Percentiles rank a stretch among this genome's conserved stretches.
Conservation (phyloP, 805 yeast species). For the Metschnikowia lachancei region DNA sequence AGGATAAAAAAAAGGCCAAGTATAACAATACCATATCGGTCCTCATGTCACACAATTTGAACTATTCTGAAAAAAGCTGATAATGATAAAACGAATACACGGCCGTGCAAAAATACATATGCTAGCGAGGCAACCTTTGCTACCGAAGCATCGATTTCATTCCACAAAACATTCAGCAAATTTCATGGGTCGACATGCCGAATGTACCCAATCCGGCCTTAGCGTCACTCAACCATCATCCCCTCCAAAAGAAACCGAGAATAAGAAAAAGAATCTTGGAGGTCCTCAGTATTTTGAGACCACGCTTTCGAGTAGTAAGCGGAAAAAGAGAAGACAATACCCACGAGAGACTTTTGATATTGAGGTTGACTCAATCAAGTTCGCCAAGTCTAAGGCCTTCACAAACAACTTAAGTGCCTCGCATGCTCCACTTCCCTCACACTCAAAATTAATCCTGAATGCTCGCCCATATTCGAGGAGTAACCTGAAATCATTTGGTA, state of each 20-base stretch:
- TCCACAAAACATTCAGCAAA: background rate
- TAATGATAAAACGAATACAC: slow-evolving; percentile 4
- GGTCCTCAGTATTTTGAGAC: background rate
- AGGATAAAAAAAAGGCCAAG: too few species aligned
- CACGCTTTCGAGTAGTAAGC: background rate
- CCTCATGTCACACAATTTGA: background rate
- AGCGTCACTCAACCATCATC: too few species aligned
- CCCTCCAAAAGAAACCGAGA: too few species aligned
- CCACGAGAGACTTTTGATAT: background rate
- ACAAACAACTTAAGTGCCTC: background rate
- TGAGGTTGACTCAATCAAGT: background rate
- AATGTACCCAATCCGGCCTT: background rate
- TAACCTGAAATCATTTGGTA: background rate
- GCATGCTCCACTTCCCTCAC: background rate
- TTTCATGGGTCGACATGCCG: background rate
- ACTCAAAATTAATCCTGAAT: too few species aligned
- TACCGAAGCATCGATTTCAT: background rate
- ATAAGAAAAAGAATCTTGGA: too few species aligned
- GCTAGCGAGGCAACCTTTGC: background rate
- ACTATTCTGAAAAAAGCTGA: background rate
- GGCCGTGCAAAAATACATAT: background rate
- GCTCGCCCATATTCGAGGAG: background rate
- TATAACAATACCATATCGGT: background rate
- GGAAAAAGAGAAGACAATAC: background rate
- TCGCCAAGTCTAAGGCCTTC: background rate